phyloP scores from a whole-genome alignment of 495 filamentous ascomycete species.

The Xylaria bambusicola region DNA sequence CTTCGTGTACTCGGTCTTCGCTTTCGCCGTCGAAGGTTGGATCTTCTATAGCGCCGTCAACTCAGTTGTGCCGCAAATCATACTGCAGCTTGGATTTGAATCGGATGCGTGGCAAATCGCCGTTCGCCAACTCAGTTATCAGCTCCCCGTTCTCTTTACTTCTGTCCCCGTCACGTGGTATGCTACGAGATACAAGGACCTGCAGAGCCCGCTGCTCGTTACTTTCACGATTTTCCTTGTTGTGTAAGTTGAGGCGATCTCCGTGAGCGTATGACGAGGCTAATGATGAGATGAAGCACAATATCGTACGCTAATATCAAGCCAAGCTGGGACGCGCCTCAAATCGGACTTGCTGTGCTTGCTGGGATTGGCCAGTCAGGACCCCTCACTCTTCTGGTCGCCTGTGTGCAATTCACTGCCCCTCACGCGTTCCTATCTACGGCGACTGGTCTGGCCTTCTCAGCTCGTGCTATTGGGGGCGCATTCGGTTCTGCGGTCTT shows the following conservation, averaged over 20 bases:
- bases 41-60: slow-evolving; percentile 62
- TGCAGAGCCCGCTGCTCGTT: slow-evolving; percentile 50
- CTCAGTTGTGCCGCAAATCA: slow-evolving; percentile 53
- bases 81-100: slow-evolving; percentile 57
- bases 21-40: slow-evolving; percentile 60
- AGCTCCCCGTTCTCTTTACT: slow-evolving; percentile 35
- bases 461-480: slow-evolving; percentile 55
- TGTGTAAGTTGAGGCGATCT: slow-evolving; percentile 34
- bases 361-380: slow-evolving; percentile 53
- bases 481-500: slow-evolving; percentile 59
- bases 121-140: slow-evolving; percentile 51
- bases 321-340: slow-evolving; percentile 47
- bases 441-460: slow-evolving; percentile 57
- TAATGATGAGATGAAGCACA: slow-evolving; percentile 20
- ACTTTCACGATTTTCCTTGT: slow-evolving; percentile 52
- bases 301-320: slow-evolving; percentile 53
- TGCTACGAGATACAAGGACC: slow-evolving; percentile 52
- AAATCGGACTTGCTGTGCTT: slow-evolving; percentile 51
- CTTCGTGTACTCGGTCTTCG: slow-evolving; percentile 54
- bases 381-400: slow-evolving; percentile 52
- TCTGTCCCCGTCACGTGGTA: slow-evolving; percentile 50
- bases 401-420: slow-evolving; percentile 55
- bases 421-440: slow-evolving; percentile 57
- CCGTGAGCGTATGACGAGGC: background rate
- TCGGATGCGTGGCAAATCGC: slow-evolving; percentile 46